Conservation (phyloP, 768 basidiomycete species). For the Hericium coralloides region DNA sequence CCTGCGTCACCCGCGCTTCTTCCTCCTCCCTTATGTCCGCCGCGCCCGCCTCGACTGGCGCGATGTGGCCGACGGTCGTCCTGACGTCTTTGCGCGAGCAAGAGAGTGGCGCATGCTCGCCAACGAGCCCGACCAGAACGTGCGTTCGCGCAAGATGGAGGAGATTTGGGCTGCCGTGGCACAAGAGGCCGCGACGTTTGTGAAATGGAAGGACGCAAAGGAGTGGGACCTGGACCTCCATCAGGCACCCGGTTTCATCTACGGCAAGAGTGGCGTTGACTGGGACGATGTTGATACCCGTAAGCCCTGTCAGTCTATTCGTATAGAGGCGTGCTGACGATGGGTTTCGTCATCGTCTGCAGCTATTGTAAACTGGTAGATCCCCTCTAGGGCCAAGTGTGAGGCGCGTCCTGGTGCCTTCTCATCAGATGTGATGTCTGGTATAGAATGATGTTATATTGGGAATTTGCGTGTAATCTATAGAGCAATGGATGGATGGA, state of each 20-base stretch:
- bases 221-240: constrained; percentile 15
- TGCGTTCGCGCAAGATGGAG: background rate
- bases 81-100: constrained; percentile 10
- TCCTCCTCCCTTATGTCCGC: constrained; percentile 9
- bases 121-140: background rate
- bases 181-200: constrained; percentile 4
- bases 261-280: constrained; percentile 7
- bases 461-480: too few relatives aligned
- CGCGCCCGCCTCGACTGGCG: constrained; percentile 12
- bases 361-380: too few relatives aligned
- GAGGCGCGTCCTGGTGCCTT: too few relatives aligned
- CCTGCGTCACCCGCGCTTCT: constrained; percentile 9
- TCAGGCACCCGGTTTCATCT: constrained; percentile 11
- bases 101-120: constrained; percentile 7
- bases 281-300: constrained; percentile 12
- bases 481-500: too few relatives aligned
- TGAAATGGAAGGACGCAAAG: constrained; percentile 8
- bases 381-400: too few relatives aligned
- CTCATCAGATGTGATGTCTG: too few relatives aligned
- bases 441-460: too few relatives aligned
- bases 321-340: too few relatives aligned
- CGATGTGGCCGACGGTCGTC: background rate
- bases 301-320: background rate
- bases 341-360: too few relatives aligned
- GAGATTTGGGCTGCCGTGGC: background rate